A percentile compares a stretch with the other conserved stretches of the same genome.
phyloP scores from a whole-genome alignment of 441 rosid species.

The Francoa sonchifolia region DNA sequence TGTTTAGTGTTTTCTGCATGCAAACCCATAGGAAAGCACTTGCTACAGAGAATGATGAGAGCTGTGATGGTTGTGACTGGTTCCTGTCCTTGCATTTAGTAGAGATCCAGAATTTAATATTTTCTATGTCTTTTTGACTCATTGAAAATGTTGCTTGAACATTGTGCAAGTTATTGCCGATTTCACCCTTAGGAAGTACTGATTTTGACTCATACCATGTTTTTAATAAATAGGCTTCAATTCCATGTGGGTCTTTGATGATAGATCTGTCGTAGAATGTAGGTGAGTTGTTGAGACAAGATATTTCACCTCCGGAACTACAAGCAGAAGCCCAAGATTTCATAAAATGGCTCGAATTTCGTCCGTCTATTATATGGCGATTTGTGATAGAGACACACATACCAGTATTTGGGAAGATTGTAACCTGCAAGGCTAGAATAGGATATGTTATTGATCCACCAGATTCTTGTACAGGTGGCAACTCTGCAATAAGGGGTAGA shows the following conservation, averaged over 20 bases:
- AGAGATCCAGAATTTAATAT: no score
- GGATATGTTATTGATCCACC: conserved; percentile 5
- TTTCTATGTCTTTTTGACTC: no score
- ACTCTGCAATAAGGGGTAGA: conserved; percentile 17
- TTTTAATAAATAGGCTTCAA: no score
- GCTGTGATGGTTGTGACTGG: no score
- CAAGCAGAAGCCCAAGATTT: conserved; percentile 38
- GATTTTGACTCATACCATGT: no score
- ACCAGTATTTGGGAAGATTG: conserved; percentile 35
- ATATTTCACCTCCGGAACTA: conserved; percentile 5
- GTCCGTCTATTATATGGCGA: conserved; percentile 41
- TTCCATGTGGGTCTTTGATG: conserved; percentile 26
- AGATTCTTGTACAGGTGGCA: neutral
- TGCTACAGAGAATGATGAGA: no score
- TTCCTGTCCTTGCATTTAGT: no score
- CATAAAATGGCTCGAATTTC: conserved; percentile 31
- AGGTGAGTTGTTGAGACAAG: conserved; percentile 1
- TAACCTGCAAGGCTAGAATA: conserved; percentile 29
- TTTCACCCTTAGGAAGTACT: no score
- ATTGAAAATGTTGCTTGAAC: no score
- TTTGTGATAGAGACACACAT: conserved; percentile 28
- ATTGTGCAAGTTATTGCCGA: no score
- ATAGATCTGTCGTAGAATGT: conserved; percentile 19
- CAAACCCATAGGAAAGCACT: conserved; percentile 22
- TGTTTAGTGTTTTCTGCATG: conserved; percentile 13